Conservation (phyloP, 2,329 filamentous ascomycete genomes). For the Epichloe gansuensis region DNA sequence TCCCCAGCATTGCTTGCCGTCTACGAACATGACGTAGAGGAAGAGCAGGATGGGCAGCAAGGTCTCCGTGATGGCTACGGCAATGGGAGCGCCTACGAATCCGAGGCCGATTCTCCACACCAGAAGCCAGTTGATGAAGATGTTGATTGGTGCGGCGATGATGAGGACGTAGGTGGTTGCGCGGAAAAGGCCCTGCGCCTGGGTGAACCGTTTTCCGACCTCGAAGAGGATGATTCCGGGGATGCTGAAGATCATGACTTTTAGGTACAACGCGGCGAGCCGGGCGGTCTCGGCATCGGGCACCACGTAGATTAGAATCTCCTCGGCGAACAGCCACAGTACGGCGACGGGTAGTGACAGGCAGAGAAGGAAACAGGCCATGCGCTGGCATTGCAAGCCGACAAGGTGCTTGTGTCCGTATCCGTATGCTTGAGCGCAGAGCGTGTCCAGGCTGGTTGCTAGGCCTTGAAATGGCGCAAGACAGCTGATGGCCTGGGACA, state of each 20-base stretch:
- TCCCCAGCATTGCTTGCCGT: slow-evolving; percentile 67
- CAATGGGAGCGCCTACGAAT: slow-evolving; percentile 71
- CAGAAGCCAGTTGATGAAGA: slow-evolving; percentile 64
- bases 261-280: slow-evolving; percentile 60
- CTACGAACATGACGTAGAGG: slow-evolving; percentile 61
- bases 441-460: slow-evolving; percentile 78
- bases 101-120: slow-evolving; percentile 59
- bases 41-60: slow-evolving; percentile 66
- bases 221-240: slow-evolving; percentile 70
- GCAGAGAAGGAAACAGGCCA: slow-evolving; percentile 63
- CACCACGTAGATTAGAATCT: slow-evolving; percentile 40
- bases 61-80: slow-evolving; percentile 65
- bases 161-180: slow-evolving; percentile 67
- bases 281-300: slow-evolving; percentile 46
- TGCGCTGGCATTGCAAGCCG: slow-evolving; percentile 67
- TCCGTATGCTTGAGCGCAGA: slow-evolving; percentile 89
- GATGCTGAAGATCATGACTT: slow-evolving; percentile 57
- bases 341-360: slow-evolving; percentile 60
- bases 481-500: slow-evolving; percentile 70
- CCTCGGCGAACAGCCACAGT: slow-evolving; percentile 56
- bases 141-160: slow-evolving; percentile 64
- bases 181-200: slow-evolving; percentile 70
- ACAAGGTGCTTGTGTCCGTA: slow-evolving; percentile 83
- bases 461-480: slow-evolving; percentile 73
- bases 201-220: slow-evolving; percentile 65